Evolutionary conservation across 352 stramenopile genomes (phyloP), one percentile per base, ranked within the genome.

Genomic region (Labyrinthula sp.): DNA sequence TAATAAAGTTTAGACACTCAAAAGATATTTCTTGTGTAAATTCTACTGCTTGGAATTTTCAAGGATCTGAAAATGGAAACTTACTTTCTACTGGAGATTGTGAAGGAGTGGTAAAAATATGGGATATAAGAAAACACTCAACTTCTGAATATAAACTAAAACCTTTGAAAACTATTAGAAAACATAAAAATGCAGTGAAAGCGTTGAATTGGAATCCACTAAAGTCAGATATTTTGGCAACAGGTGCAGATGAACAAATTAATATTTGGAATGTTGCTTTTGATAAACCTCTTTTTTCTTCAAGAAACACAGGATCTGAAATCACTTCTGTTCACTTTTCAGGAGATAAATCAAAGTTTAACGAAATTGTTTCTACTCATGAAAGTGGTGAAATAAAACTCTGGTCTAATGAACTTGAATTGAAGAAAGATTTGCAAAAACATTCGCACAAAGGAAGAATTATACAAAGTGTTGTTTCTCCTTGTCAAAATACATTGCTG

Each of bases 201-300:
- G 88, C 89, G 14, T 74, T 99, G 38, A 86, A 88, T 3, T 99
- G 89, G 89, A 96, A 82, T 60, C 89, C 89, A 5, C 92, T 90
- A 70, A 81, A 97, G 55, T 78, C 82, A 12, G 88, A 94, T 56
- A 50, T 95, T 5, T 71, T 99, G 28, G 89, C 89, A 0, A 89
- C 81, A 7, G 89, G 89, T 38, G 87, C 87, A 14, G 89, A 99
- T 66, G 69, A 87, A 26, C 88, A 75, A 40, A 97, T 99, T 67
- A 97, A 99, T 66, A 93, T 97, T 54, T 99, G 89, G 89, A 95
- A 99, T 62, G 80, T 80, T 7, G 67, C 66, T 10, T n/a, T n/a
- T n/a, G n/a, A n/a, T n/a, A n/a, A n/a, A 89, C 76, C 18, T 75
- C 74, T n/a, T 55, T 66, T 9, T 30, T 85, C 23, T 70, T 94